A percentile compares a stretch with the other conserved stretches of the same genome.
Evolutionary conservation across 2,329 filamentous ascomycete genomes (phyloP).

Genomic region (Fusarium proliferatum): DNA sequence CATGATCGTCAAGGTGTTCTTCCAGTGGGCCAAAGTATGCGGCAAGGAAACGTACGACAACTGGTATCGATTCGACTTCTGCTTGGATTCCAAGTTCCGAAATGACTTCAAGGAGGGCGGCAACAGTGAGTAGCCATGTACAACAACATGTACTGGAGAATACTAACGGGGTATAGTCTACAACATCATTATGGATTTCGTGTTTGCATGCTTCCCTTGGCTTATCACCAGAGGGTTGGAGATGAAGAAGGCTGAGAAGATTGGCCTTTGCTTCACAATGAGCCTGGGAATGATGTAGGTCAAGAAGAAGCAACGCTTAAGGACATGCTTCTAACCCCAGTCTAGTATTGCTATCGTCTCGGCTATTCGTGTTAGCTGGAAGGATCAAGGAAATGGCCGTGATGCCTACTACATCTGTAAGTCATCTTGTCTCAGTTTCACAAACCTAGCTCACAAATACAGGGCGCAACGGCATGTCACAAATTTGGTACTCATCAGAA

Average conservation of each 20-base stretch:
- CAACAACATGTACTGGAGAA: accelerated
- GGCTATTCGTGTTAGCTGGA: conserved; percentile 61
- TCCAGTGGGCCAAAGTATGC: conserved; percentile 62
- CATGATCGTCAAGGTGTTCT: conserved; percentile 59
- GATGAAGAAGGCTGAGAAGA: conserved; percentile 60
- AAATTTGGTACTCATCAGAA: conserved; percentile 59
- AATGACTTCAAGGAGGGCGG: conserved; percentile 61
- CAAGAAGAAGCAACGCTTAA: accelerated
- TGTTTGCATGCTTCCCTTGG: conserved; percentile 63
- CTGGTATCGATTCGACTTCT: conserved; percentile 61
- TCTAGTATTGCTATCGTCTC: conserved; percentile 58
- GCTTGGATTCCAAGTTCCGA: conserved; percentile 53
- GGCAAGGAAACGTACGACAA: conserved; percentile 55
- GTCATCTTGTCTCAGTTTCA: not conserved
- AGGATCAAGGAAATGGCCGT: conserved; percentile 57
- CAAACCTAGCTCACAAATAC: not conserved
- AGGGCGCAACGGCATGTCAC: conserved; percentile 45
- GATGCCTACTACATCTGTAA: conserved; percentile 61
- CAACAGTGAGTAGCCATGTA: conserved; percentile 53
- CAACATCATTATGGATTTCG: conserved; percentile 65
- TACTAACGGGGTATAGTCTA: conserved; percentile 52
- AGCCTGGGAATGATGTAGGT: conserved; percentile 60
- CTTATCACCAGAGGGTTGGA: conserved; percentile 60
- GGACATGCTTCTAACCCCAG: not conserved
- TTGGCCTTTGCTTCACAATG: conserved; percentile 62